These are phyloP conservation scores for Trametes villosa DNA, from an alignment of 768 basidiomycete genomes.

Conservation along the genomic window DNA sequence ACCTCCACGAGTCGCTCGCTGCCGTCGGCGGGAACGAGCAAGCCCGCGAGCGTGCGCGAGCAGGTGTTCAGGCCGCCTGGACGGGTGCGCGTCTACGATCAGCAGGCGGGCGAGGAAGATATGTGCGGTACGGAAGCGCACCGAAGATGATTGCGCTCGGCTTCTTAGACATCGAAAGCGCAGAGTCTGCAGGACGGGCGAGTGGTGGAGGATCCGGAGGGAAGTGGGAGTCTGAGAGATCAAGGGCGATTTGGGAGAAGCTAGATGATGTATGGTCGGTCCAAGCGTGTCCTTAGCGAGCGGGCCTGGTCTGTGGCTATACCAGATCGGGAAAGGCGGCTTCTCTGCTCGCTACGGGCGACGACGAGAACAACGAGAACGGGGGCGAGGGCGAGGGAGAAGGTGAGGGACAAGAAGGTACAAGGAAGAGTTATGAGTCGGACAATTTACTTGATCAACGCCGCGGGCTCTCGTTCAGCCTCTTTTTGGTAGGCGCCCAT, in stretches of 20 bases:
- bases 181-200: constrained; percentile 8
- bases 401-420: constrained; percentile 6
- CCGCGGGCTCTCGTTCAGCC: constrained; percentile 13
- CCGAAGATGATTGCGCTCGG: constrained; percentile 81
- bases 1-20: constrained; percentile 71
- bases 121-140: constrained; percentile 39
- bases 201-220: constrained; percentile 27
- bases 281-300: constrained; percentile 16
- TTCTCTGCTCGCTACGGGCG: constrained; percentile 8
- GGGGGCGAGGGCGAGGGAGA: constrained; percentile 5
- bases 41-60: constrained; percentile 69
- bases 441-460: constrained; percentile 13
- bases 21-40: constrained; percentile 69
- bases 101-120: constrained; percentile 14
- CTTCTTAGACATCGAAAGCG: constrained; percentile 45
- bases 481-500: constrained; percentile 5
- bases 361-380: constrained; percentile 3
- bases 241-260: constrained; percentile 30
- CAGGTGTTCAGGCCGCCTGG: constrained; percentile 83
- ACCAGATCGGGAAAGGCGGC: constrained; percentile 18
- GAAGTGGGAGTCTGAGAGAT: constrained; percentile 28
- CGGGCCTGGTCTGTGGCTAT: constrained; percentile 16
- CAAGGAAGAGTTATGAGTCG: constrained; percentile 5
- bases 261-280: constrained; percentile 24
- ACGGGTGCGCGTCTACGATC: constrained; percentile 16